Conservation (phyloP, 2,329 filamentous ascomycete genomes). For the Epichloe baconii region DNA sequence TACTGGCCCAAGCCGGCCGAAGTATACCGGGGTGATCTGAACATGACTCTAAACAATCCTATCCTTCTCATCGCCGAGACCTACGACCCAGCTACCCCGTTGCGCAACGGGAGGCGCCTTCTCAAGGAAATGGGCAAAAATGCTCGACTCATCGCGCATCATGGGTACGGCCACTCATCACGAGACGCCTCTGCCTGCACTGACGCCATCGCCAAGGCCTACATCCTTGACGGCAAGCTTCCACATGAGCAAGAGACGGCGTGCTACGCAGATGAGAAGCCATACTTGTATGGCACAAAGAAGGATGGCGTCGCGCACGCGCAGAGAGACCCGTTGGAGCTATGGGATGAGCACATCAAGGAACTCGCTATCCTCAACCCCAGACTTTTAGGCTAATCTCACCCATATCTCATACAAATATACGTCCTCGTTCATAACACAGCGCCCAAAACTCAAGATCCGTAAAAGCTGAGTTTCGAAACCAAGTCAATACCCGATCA, state of each 20-base stretch:
- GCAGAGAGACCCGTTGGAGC: conserved; percentile 5
- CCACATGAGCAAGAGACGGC: conserved; percentile 28
- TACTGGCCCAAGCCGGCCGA: conserved; percentile 34
- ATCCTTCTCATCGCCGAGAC: conserved; percentile 35
- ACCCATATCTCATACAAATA: neutral
- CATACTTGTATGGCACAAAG: conserved; percentile 28
- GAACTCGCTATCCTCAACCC: conserved; percentile 8
- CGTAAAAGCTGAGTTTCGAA: no score
- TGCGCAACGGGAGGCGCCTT: conserved; percentile 33
- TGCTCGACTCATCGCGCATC: conserved; percentile 33
- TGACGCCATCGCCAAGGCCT: conserved; percentile 25
- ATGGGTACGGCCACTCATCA: conserved; percentile 36
- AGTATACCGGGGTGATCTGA: conserved; percentile 32
- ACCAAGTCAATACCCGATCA: no score
- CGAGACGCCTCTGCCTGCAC: conserved; percentile 33
- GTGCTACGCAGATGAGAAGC: conserved; percentile 35
- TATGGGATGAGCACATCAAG: conserved; percentile 11
- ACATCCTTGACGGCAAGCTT: conserved; percentile 27
- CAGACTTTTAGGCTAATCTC: neutral
- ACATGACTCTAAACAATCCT: conserved; percentile 28
- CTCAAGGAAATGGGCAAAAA: conserved; percentile 32
- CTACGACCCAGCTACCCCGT: conserved; percentile 36
- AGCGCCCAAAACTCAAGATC: no score
- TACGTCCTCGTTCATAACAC: no score
- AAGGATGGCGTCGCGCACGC: neutral